Evolutionary conservation across 768 basidiomycete genomes (phyloP).

Genomic region (Kondoa subrosea): DNA sequence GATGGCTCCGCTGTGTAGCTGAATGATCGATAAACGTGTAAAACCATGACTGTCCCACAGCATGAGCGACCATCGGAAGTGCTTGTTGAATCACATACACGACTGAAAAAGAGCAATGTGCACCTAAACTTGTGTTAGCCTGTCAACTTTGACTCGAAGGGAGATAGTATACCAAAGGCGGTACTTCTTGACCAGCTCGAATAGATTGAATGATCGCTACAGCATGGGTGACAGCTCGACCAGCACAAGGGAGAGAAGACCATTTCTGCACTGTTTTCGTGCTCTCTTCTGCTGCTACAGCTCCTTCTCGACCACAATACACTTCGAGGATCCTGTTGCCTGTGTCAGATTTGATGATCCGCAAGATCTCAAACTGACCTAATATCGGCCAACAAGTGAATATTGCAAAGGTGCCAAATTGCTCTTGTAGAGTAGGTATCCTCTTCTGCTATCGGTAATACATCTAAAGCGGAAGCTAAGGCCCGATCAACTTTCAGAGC

Average conservation of each 20-base stretch:
- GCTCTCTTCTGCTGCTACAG: neutral
- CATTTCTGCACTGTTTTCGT: neutral
- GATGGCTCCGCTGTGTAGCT: too few relatives aligned
- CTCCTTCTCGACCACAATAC: conserved; percentile 1
- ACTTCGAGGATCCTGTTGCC: neutral
- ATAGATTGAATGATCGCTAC: neutral
- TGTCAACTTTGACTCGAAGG: neutral
- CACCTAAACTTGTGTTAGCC: neutral
- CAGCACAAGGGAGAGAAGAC: neutral
- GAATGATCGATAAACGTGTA: too few relatives aligned
- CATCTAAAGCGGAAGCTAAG: neutral
- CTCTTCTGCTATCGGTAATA: neutral
- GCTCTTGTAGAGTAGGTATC: neutral
- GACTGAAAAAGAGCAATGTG: neutral
- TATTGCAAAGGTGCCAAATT: neutral
- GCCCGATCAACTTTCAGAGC: neutral
- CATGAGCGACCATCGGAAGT: neutral
- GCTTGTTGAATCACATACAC: neutral
- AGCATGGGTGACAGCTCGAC: neutral
- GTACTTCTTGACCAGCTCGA: neutral
- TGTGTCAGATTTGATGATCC: neutral
- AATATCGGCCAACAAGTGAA: neutral
- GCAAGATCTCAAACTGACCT: neutral
- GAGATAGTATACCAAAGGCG: neutral
- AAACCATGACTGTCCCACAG: too few relatives aligned